Conservation (phyloP, 1,284 basidiomycete genomes). For the Grifola frondosa region DNA sequence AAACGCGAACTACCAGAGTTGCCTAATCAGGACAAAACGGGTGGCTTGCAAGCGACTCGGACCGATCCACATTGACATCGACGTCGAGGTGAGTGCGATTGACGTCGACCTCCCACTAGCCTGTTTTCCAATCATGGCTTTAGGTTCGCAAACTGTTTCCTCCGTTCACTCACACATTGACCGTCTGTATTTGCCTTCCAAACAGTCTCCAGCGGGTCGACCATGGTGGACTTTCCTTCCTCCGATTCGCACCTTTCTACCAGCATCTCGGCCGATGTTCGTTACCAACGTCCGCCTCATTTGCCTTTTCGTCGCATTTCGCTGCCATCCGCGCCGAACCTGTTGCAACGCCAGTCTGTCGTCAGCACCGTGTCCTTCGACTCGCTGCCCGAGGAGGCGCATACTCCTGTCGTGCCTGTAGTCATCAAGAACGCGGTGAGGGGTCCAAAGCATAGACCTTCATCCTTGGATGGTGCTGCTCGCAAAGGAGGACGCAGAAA, state of each 20-base stretch:
- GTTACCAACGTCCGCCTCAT: constrained; percentile 39
- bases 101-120: too few species aligned
- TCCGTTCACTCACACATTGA: neutral
- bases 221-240: constrained; percentile 34
- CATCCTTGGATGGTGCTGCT: constrained; percentile 30
- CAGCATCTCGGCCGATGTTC: constrained; percentile 20
- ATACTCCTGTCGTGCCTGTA: constrained; percentile 20
- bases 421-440: constrained; percentile 23
- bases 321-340: constrained; percentile 58
- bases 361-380: constrained; percentile 69
- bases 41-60: too few species aligned
- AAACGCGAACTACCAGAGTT: too few species aligned
- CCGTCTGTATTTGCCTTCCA: too few species aligned
- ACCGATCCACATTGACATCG: too few species aligned
- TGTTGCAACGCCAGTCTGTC: constrained; percentile 59
- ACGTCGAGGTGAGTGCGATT: too few species aligned
- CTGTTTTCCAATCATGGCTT: too few species aligned
- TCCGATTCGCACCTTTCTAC: constrained; percentile 22
- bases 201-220: constrained; percentile 19
- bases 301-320: constrained; percentile 77
- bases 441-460: constrained; percentile 22
- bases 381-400: constrained; percentile 55
- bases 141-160: neutral
- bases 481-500: constrained; percentile 28
- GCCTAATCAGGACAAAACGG: too few species aligned